Base-by-base conservation (phyloP, 2,329 filamentous ascomycete species). In the Xylaria sp. region DNA sequence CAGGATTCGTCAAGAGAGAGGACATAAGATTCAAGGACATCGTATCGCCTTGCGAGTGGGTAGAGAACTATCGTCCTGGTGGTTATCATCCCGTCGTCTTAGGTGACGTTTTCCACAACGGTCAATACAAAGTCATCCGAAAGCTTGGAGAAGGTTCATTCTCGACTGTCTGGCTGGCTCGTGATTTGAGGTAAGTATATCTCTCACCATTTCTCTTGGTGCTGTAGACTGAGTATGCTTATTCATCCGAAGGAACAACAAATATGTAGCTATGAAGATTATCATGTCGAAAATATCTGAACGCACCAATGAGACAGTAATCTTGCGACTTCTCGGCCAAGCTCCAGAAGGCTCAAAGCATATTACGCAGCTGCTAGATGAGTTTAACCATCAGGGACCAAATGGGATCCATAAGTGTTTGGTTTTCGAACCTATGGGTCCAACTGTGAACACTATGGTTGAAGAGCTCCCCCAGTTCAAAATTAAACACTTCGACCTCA, bases 391-490 rank as follows among this genome's bases (percentile, higher is more conserved):
- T 54, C 51, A 72, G 1, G 82, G 84, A 10, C 82, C 82, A 7
- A 86, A 86, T 74, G 82, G 84, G 12, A 75, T 39, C 2, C 83
- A 86, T 70, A 70, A 77, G n/a, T 86, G 83, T 71, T 73, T 85
- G 0, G 80, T 85, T 6, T 78, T 81, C 55, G 79, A 83, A 51
- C 73, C 81, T n/a, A 63, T 83, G 34, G 82, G 81, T 1, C 78
- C 82, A 8, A 84, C 75, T 72, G 75, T 84, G 20, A 77, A 80
- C 12, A 75, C 79, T 56, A 72, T 69, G 68, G 77, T 82, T 63
- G 77, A 82, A 67, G 76, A 78, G 70, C 71, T 79, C 15, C 75
- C 77, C 2, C 73, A 74, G 59, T 79, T 79, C 71, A 79, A 79
- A 46, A 7, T 3, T 60, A 28, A 28, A 28, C 75, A 1, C 59